Evolutionary conservation across 2,329 filamentous ascomycete genomes (phyloP).

Genomic region (Ophiocordyceps camponoti-rufipedis): DNA sequence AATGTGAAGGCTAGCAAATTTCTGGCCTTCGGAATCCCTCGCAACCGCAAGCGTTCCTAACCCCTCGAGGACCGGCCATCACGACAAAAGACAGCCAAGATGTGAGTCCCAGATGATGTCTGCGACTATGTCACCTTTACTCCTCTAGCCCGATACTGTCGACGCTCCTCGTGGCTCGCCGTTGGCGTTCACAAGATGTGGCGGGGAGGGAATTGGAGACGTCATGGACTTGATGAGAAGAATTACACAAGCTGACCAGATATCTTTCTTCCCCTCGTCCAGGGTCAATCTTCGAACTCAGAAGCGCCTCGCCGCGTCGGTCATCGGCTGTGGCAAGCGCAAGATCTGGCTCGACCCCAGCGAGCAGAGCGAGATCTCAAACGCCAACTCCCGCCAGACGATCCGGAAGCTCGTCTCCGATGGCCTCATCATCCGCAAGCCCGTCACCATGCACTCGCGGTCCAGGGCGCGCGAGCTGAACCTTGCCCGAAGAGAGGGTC

Average conservation of each 20-base stretch:
- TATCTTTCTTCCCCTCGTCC: constrained; percentile 10
- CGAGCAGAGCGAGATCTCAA: constrained; percentile 98
- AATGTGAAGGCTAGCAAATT: constrained; percentile 20
- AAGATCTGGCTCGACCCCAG: constrained; percentile 99
- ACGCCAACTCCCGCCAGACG: constrained; percentile 99
- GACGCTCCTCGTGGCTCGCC: background rate
- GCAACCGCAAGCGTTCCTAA: constrained; percentile 16
- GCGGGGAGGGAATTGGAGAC: background rate
- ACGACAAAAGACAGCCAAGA: constrained; percentile 24
- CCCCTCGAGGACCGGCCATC: constrained; percentile 23
- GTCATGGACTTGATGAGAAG: background rate
- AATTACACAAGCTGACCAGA: constrained; percentile 9
- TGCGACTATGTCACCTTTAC: background rate
- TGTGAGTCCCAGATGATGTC: constrained; percentile 14
- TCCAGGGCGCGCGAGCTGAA: constrained; percentile 89
- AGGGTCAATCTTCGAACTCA: constrained; percentile 99
- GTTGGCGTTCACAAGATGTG: background rate
- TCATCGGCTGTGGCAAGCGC: constrained; percentile 97
- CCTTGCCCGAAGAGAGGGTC: constrained; percentile 82
- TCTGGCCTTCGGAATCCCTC: constrained; percentile 20
- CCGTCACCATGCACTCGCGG: constrained; percentile 98
- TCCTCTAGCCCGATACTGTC: background rate
- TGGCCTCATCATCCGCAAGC: constrained; percentile 99
- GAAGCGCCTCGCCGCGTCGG: constrained; percentile 98
- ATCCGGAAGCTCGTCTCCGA: constrained; percentile 99